These are phyloP conservation scores for Stellera chamaejasme DNA, from an alignment of 345 rosid genomes.

Conservation along the genomic window DNA sequence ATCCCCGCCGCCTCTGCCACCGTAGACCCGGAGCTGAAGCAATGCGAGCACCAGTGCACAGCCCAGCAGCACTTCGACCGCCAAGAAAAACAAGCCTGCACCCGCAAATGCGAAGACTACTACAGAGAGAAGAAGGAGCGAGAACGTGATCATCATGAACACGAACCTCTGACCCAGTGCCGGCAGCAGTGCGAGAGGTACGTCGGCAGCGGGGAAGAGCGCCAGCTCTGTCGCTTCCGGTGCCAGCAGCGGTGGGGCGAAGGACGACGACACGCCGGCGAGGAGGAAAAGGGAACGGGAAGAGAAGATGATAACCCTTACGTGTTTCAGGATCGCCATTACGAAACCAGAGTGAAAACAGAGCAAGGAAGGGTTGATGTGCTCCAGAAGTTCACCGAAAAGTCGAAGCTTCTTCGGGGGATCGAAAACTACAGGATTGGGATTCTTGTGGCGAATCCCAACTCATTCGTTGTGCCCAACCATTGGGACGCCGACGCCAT, in stretches of 20 bases:
- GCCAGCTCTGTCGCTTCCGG: slow-evolving; percentile 18
- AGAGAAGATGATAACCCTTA: slow-evolving; percentile 25
- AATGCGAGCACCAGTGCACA: slow-evolving; percentile 43
- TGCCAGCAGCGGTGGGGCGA: slow-evolving; percentile 23
- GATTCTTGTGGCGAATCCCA: slow-evolving; percentile 25
- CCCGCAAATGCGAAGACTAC: slow-evolving; percentile 26
- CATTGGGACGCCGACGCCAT: slow-evolving; percentile 38
- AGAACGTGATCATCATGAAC: slow-evolving; percentile 1
- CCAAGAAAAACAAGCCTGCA: slow-evolving; percentile 22
- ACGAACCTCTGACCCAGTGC: slow-evolving; percentile 19
- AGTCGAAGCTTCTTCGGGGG: slow-evolving; percentile 35
- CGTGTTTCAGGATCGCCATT: slow-evolving; percentile 23
- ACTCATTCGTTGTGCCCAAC: slow-evolving; percentile 23
- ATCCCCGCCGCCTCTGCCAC: slow-evolving; percentile 20
- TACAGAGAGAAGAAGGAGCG: slow-evolving; percentile 14
- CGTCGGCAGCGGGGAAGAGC: slow-evolving; percentile 9
- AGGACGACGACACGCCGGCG: too few relatives aligned
- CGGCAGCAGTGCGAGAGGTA: slow-evolving; percentile 20
- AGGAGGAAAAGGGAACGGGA: slow-evolving; percentile 2
- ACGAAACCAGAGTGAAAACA: slow-evolving; percentile 13
- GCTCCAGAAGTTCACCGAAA: slow-evolving; percentile 26
- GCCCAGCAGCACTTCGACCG: slow-evolving; percentile 21
- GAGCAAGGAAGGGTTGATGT: slow-evolving; percentile 25
- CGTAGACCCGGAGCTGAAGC: slow-evolving; percentile 36
- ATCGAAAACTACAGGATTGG: slow-evolving; percentile 28